A percentile compares a stretch with the other conserved stretches of the same genome.
Conservation (phyloP, 78 protist genomes). For the Protostelium mycophagum region DNA sequence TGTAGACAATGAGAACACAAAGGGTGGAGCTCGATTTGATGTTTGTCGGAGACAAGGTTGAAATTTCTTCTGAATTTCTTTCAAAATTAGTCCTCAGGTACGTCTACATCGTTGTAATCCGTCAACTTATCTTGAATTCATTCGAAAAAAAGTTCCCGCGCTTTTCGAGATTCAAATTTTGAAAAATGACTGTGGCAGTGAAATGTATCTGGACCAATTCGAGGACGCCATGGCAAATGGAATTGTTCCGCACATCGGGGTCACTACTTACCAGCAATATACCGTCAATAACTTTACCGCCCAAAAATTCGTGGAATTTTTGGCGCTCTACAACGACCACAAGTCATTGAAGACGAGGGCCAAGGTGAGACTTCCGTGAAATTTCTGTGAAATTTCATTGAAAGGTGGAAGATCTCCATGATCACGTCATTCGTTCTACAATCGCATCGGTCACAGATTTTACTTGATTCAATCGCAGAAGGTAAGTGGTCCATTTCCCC, state of each 20-base stretch:
- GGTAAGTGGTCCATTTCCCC: background rate
- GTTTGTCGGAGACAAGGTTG: too few species aligned
- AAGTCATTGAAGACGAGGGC: background rate
- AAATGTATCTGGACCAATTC: background rate
- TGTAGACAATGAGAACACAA: background rate
- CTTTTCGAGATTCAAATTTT: too few species aligned
- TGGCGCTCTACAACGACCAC: background rate
- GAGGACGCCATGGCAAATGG: background rate
- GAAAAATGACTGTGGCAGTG: too few species aligned
- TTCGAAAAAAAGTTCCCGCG: too few species aligned
- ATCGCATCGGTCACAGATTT: background rate
- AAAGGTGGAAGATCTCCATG: too few species aligned
- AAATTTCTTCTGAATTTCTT: too few species aligned
- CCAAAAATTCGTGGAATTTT: background rate
- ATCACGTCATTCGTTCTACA: background rate
- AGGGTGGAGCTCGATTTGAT: too few species aligned
- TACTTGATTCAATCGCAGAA: background rate
- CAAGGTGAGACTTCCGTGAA: background rate
- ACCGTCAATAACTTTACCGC: background rate
- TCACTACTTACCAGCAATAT: background rate
- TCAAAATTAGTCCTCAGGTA: too few species aligned
- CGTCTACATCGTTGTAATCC: too few species aligned
- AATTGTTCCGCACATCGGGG: background rate
- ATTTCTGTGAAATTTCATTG: background rate
- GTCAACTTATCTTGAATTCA: too few species aligned